These are phyloP conservation scores for Benincasa hispida DNA, from an alignment of 306 rosid species.

Conservation along the genomic window DNA sequence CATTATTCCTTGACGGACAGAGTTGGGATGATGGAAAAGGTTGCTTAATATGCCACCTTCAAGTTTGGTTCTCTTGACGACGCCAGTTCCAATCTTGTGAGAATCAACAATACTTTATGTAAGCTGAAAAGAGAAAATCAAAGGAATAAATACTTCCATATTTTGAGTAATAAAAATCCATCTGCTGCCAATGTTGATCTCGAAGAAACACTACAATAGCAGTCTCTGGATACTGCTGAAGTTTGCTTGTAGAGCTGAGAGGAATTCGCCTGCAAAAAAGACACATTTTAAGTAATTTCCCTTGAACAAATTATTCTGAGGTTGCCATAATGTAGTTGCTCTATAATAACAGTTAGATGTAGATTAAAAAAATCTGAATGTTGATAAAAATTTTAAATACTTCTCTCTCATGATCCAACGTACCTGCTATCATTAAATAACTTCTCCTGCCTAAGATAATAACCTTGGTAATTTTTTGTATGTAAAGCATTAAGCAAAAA, in stretches of 20 bases:
- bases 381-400: too few relatives aligned
- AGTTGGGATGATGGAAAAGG: background rate
- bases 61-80: background rate
- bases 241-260: constrained; percentile 63
- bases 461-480: background rate
- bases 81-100: background rate
- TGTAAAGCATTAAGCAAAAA: background rate
- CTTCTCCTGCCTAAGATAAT: background rate
- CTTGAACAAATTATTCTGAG: too few relatives aligned
- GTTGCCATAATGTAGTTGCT: too few relatives aligned
- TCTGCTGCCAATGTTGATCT: background rate
- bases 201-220: constrained; percentile 29
- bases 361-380: too few relatives aligned
- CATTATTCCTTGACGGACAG: background rate
- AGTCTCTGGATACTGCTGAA: constrained; percentile 79
- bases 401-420: too few relatives aligned
- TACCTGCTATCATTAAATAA: too few relatives aligned
- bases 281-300: background rate
- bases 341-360: too few relatives aligned
- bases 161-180: background rate
- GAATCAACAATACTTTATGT: background rate
- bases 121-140: background rate
- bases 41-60: background rate
- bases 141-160: background rate
- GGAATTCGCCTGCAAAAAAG: constrained; percentile 55